These are phyloP conservation scores for Candida jianshihensis DNA, from an alignment of 805 yeast species.

Conservation along the genomic window DNA sequence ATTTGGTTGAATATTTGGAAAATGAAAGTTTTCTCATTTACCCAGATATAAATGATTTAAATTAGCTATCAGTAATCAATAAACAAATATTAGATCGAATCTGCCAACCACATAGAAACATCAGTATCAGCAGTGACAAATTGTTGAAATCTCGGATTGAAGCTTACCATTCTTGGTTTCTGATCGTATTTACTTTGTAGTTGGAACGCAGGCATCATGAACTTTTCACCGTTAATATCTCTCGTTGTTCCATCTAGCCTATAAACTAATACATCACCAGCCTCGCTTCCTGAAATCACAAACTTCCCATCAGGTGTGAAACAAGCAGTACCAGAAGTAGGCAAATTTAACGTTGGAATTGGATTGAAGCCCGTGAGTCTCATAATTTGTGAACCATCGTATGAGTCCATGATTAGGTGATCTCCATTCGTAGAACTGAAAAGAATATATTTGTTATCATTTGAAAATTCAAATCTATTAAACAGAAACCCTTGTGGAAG, in stretches of 20 bases:
- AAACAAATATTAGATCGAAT: neutral
- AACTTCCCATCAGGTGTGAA: conserved; percentile 63
- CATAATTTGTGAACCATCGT: conserved; percentile 46
- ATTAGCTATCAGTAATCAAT: too few relatives aligned
- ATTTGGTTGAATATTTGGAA: conserved; percentile 7
- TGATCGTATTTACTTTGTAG: conserved; percentile 21
- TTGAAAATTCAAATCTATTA: conserved; percentile 71
- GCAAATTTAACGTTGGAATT: conserved; percentile 35
- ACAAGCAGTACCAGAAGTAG: conserved; percentile 50
- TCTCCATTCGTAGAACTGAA: conserved; percentile 48
- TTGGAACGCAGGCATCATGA: conserved; percentile 14
- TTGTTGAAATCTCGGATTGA: conserved; percentile 32
- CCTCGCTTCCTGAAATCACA: conserved; percentile 54
- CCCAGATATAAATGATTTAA: conserved; percentile 1
- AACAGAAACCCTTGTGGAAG: conserved; percentile 37
- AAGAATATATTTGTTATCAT: conserved; percentile 61
- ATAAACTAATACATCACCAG: conserved; percentile 48
- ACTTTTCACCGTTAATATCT: neutral
- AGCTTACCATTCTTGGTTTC: conserved; percentile 32
- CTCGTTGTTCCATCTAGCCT: conserved; percentile 26
- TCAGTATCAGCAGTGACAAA: conserved; percentile 17
- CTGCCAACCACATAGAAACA: conserved; percentile 20
- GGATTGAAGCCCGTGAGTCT: conserved; percentile 42
- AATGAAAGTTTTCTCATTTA: conserved; percentile 1
- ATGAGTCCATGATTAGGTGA: conserved; percentile 66